A percentile compares a stretch with the other conserved stretches of the same genome.
These are phyloP conservation scores for Phytophthora pisi DNA, from an alignment of 352 stramenopile genomes.

Conservation along the genomic window DNA sequence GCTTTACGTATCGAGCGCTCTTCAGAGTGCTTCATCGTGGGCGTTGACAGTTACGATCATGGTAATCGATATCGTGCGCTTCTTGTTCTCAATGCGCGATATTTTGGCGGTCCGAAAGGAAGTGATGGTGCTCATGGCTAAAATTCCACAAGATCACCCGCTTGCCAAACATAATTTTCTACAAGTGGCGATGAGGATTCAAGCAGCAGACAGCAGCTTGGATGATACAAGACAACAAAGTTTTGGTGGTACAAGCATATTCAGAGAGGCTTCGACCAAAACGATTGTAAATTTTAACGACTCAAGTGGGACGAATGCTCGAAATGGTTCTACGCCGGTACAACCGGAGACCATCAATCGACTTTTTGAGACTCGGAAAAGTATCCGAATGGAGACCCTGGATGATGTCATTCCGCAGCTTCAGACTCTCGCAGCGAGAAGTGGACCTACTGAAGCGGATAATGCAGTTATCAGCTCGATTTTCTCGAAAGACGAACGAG, in stretches of 20 bases:
- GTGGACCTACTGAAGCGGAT: neutral
- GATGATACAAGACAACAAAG: no score
- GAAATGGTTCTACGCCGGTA: no score
- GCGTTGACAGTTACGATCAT: neutral
- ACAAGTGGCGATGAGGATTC: no score
- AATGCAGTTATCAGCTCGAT: neutral
- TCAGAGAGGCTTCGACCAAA: no score
- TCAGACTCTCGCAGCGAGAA: neutral
- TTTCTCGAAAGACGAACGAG: neutral
- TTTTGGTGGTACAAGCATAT: no score
- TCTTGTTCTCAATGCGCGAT: neutral
- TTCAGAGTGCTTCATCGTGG: neutral
- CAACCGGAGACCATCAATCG: neutral
- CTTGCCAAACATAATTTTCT: no score
- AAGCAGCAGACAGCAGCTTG: no score
- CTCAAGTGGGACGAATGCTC: no score
- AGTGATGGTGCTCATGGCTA: neutral
- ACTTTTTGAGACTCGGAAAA: neutral
- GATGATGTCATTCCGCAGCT: neutral
- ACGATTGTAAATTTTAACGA: no score
- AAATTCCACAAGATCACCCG: no score
- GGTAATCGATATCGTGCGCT: neutral
- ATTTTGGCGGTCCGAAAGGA: neutral
- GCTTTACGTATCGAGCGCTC: neutral
- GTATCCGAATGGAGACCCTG: neutral